Percentiles rank a stretch among this genome's conserved stretches.
Evolutionary conservation across 805 yeast species (phyloP).

Genomic region (Candida germanica): DNA sequence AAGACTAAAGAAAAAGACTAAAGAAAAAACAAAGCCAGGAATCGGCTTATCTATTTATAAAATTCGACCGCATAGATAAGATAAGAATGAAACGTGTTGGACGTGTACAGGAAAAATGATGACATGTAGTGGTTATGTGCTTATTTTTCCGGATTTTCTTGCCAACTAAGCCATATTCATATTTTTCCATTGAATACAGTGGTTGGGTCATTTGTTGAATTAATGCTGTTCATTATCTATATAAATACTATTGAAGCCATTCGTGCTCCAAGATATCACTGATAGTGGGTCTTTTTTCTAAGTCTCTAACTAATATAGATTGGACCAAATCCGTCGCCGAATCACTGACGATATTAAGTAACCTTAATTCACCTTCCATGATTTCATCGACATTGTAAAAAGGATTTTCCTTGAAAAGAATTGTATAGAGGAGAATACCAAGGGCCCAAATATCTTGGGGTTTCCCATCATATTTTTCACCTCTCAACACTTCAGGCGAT

Average conservation of each 20-base stretch:
- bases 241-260: slow-evolving; percentile 59
- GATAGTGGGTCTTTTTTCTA: slow-evolving; percentile 68
- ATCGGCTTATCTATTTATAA: not conserved
- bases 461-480: slow-evolving; percentile 84
- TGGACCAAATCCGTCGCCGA: slow-evolving; percentile 59
- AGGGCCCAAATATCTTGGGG: slow-evolving; percentile 98
- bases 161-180: no score
- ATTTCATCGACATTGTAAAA: slow-evolving; percentile 95
- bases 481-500: slow-evolving; percentile 91
- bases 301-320: slow-evolving; percentile 65
- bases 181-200: no score
- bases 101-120: no score
- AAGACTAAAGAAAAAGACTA: no score
- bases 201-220: no score
- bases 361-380: slow-evolving; percentile 79
- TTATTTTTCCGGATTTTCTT: no score
- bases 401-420: slow-evolving; percentile 91
- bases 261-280: slow-evolving; percentile 62
- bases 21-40: not conserved
- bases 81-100: no score
- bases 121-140: no score
- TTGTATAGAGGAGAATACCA: slow-evolving; percentile 85
- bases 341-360: slow-evolving; percentile 65
- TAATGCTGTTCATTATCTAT: no score
- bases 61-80: not conserved